These are phyloP conservation scores for Fusarium gaditjirri DNA, from an alignment of 2,329 filamentous ascomycete species.

Conservation along the genomic window DNA sequence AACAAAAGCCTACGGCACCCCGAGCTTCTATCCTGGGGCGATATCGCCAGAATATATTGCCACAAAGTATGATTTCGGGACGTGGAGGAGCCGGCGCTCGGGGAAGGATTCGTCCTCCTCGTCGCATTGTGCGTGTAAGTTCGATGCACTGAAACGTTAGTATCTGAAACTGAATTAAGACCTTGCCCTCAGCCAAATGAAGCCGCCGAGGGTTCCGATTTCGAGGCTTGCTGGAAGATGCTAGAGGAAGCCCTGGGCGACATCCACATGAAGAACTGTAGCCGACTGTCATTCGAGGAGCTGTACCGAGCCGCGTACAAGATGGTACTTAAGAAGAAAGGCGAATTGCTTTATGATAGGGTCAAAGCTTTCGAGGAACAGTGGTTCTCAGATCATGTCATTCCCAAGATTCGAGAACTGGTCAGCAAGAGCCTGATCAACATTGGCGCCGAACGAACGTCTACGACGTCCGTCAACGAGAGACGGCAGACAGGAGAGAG, in stretches of 20 bases:
- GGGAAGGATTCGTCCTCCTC: conserved; percentile 57
- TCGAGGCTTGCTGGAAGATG: conserved; percentile 84
- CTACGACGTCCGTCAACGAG: conserved; percentile 77
- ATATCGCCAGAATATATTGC: conserved; percentile 1
- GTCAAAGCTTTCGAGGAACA: conserved; percentile 84
- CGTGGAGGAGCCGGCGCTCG: conserved; percentile 56
- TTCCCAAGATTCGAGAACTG: conserved; percentile 74
- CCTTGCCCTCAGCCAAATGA: conserved; percentile 46
- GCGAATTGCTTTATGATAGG: conserved; percentile 80
- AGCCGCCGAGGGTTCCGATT: conserved; percentile 73
- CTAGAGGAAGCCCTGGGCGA: conserved; percentile 82
- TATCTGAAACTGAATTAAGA: conserved; percentile 35
- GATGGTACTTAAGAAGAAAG: conserved; percentile 89
- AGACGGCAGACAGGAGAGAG: conserved; percentile 82
- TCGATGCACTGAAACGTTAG: conserved; percentile 5
- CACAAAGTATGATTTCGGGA: conserved; percentile 59
- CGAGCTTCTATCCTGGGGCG: neutral
- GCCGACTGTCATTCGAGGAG: conserved; percentile 90
- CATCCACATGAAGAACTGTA: conserved; percentile 93
- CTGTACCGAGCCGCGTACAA: conserved; percentile 95
- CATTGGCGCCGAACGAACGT: conserved; percentile 66
- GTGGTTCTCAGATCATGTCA: conserved; percentile 82
- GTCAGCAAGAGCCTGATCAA: conserved; percentile 74
- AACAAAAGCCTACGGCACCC: neutral
- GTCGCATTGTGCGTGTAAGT: conserved; percentile 56